These are phyloP conservation scores for Tardiomyces depauwii DNA, from an alignment of 1,139 yeast genomes.

Conservation along the genomic window DNA sequence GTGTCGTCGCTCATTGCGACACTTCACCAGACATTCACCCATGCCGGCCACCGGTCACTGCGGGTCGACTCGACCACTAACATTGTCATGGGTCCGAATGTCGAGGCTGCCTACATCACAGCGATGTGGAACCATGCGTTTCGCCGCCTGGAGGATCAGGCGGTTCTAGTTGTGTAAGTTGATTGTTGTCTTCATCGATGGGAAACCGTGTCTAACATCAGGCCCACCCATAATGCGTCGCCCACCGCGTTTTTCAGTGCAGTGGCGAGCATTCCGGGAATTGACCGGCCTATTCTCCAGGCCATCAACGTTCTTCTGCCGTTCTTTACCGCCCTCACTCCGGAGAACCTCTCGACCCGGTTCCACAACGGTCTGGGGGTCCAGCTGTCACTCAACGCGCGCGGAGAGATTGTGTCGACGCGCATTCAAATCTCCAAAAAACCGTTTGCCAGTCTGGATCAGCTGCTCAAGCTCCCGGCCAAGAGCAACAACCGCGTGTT, in stretches of 20 bases:
- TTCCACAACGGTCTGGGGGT: constrained; percentile 28
- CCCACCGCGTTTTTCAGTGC: constrained; percentile 23
- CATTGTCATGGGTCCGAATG: constrained; percentile 21
- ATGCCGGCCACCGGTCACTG: constrained; percentile 19
- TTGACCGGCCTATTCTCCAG: constrained; percentile 24
- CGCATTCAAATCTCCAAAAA: constrained; percentile 22
- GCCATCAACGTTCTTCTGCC: constrained; percentile 29
- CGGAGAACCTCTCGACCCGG: constrained; percentile 24
- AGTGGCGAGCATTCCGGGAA: constrained; percentile 25
- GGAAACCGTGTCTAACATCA: constrained; percentile 4
- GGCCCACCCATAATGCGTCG: constrained; percentile 21
- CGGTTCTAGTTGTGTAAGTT: constrained; percentile 25
- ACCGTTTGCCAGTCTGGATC: constrained; percentile 23
- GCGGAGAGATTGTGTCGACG: constrained; percentile 25
- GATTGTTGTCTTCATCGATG: neutral
- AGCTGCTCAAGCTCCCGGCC: constrained; percentile 21
- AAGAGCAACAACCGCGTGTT: constrained; percentile 21
- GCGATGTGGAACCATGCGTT: constrained; percentile 31
- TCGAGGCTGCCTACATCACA: constrained; percentile 25
- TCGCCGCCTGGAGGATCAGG: constrained; percentile 30
- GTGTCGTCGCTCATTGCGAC: constrained; percentile 28
- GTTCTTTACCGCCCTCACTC: constrained; percentile 28
- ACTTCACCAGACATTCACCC: constrained; percentile 24
- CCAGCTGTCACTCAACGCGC: constrained; percentile 20
- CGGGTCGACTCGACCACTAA: constrained; percentile 24